phyloP scores from a whole-genome alignment of 2,329 filamentous ascomycete genomes.

The Penicillium sp. region DNA sequence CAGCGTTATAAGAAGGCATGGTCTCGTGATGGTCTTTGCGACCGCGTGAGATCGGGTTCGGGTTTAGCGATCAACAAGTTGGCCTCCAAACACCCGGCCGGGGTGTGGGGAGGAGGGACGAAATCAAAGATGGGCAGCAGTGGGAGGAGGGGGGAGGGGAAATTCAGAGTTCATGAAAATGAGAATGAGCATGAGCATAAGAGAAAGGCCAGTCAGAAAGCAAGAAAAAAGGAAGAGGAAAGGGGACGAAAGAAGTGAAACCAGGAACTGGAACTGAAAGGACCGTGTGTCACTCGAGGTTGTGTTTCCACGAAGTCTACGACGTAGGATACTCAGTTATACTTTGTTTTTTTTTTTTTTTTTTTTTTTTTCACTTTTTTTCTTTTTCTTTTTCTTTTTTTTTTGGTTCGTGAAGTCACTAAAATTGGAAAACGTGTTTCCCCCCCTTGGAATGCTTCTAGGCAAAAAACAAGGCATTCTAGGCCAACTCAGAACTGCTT shows the following conservation, averaged over 20 bases:
- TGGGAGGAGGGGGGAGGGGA: neutral
- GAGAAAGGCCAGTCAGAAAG: neutral
- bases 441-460: constrained; percentile 1
- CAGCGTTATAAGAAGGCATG: constrained; percentile 51
- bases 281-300: neutral
- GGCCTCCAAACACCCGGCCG: neutral
- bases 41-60: neutral
- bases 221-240: neutral
- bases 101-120: neutral
- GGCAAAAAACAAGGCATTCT: constrained; percentile 1
- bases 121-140: neutral
- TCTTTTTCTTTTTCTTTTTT: neutral
- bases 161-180: neutral
- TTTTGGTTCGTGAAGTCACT: neutral
- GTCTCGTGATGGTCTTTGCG: constrained; percentile 5
- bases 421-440: neutral
- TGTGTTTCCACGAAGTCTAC: too few relatives aligned
- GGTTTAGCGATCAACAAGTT: neutral
- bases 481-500: neutral
- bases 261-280: neutral
- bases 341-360: too few relatives aligned
- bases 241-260: neutral
- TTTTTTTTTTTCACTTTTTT: too few relatives aligned
- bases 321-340: too few relatives aligned
- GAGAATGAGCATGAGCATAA: neutral